These are phyloP conservation scores for Vigna hirtella DNA, from an alignment of 306 rosid genomes.

Conservation along the genomic window DNA sequence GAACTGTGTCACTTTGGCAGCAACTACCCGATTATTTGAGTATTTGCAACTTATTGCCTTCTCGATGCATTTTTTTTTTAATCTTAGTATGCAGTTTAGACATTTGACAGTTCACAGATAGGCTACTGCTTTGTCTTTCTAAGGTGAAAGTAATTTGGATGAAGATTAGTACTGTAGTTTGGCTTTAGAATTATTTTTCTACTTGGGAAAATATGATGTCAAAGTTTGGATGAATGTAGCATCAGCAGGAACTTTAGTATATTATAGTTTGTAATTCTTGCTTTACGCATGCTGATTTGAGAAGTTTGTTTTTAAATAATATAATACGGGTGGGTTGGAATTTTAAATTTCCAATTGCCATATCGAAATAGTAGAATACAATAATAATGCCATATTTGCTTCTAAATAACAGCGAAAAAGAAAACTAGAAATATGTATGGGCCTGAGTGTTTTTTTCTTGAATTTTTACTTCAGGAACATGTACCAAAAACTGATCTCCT, in stretches of 20 bases:
- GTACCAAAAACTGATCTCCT: not conserved
- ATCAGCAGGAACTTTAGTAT: not conserved
- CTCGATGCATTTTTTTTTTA: slow-evolving; percentile 9
- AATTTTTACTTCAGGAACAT: not conserved
- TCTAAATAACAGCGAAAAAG: not conserved
- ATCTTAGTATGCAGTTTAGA: slow-evolving; percentile 22
- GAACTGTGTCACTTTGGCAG: slow-evolving; percentile 6
- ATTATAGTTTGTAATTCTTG: slow-evolving; percentile 9
- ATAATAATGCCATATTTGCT: not conserved
- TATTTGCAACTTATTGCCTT: not conserved
- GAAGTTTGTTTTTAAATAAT: not conserved
- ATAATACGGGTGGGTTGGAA: not conserved
- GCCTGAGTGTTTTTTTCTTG: not conserved
- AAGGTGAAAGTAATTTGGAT: slow-evolving; percentile 18
- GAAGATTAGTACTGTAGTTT: slow-evolving; percentile 27
- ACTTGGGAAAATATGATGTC: slow-evolving; percentile 23
- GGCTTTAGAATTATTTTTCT: slow-evolving; percentile 18
- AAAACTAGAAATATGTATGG: not conserved
- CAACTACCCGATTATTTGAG: slow-evolving; percentile 18
- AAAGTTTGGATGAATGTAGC: slow-evolving; percentile 21
- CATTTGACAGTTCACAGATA: slow-evolving; percentile 18
- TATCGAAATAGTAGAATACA: not conserved
- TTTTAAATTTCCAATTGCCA: not conserved
- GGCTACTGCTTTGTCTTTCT: slow-evolving; percentile 36
- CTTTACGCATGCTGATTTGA: not conserved